Evolutionary conservation across 2,329 filamentous ascomycete species (phyloP).

Genomic region (Podosphaera aphanis): DNA sequence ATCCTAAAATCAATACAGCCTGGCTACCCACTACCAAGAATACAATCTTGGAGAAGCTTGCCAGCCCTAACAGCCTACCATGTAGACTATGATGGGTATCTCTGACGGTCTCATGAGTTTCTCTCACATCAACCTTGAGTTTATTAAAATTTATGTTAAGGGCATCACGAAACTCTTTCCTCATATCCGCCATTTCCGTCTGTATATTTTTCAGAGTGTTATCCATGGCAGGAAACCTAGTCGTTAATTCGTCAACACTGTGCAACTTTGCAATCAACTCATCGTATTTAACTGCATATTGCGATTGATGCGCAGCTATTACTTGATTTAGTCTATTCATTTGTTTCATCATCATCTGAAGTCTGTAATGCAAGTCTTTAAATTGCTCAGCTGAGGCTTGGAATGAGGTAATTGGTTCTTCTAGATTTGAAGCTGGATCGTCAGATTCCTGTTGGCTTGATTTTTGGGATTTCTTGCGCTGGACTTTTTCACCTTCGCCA

Average conservation of each 20-base stretch:
- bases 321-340: slow-evolving; percentile 37
- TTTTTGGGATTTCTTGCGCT: neutral
- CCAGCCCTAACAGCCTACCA: neutral
- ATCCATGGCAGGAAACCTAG: slow-evolving; percentile 22
- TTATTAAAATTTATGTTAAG: slow-evolving; percentile 9
- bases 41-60: slow-evolving; percentile 2
- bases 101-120: slow-evolving; percentile 7
- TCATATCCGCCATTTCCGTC: slow-evolving; percentile 32
- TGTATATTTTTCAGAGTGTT: slow-evolving; percentile 15
- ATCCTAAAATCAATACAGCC: slow-evolving; percentile 9
- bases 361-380: slow-evolving; percentile 59
- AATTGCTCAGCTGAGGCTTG: slow-evolving; percentile 39
- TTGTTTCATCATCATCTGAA: slow-evolving; percentile 51
- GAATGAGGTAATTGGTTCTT: slow-evolving; percentile 19
- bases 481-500: slow-evolving; percentile 7
- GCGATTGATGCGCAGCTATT: slow-evolving; percentile 25
- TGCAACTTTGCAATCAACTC: slow-evolving; percentile 5
- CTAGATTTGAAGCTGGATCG: slow-evolving; percentile 2
- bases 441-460: slow-evolving; percentile 15
- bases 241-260: slow-evolving; percentile 17
- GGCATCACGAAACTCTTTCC: slow-evolving; percentile 21
- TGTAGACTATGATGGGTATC: slow-evolving; percentile 2
- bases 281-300: slow-evolving; percentile 25
- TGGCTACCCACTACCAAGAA: slow-evolving; percentile 13
- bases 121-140: slow-evolving; percentile 8